A percentile compares a stretch with the other conserved stretches of the same genome.
Evolutionary conservation across 306 rosid species (phyloP).

Genomic region (Parietaria judaica): DNA sequence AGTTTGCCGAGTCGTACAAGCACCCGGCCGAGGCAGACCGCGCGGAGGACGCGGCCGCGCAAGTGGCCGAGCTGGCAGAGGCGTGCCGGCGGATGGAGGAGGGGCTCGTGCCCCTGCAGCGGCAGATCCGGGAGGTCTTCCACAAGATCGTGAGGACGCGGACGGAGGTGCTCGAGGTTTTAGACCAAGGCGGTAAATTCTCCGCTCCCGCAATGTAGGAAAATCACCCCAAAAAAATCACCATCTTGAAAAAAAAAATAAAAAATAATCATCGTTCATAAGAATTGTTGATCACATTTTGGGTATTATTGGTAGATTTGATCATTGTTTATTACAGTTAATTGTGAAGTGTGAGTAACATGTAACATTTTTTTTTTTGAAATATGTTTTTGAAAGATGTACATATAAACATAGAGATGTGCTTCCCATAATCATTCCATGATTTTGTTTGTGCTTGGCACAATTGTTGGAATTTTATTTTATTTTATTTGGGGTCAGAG

Average conservation of each 20-base stretch:
- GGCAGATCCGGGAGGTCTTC: conserved; percentile 77
- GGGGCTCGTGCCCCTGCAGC: conserved; percentile 80
- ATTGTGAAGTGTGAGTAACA: not conserved
- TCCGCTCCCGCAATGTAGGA: conserved; percentile 37
- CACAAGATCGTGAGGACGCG: conserved; percentile 82
- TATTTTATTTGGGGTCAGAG: not conserved
- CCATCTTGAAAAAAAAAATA: not conserved
- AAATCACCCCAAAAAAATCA: no score
- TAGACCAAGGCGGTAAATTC: conserved; percentile 61
- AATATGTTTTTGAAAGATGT: no score
- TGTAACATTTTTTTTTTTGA: no score
- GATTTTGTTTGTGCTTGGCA: not conserved
- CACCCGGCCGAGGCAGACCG: conserved; percentile 50
- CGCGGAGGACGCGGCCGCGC: conserved; percentile 44
- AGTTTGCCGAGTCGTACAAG: conserved; percentile 57
- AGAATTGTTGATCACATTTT: not conserved
- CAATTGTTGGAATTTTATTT: not conserved
- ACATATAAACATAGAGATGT: not conserved
- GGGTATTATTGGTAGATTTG: conserved; percentile 4
- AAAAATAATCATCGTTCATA: not conserved
- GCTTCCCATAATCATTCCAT: conserved; percentile 1
- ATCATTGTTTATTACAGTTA: conserved; percentile 7
- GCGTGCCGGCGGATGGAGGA: conserved; percentile 74
- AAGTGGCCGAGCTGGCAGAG: conserved; percentile 60
- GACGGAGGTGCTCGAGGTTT: conserved; percentile 56